Percentiles rank a stretch among this genome's conserved stretches.
Conservation (phyloP, 345 rosid species). For the Melaleuca alternifolia region DNA sequence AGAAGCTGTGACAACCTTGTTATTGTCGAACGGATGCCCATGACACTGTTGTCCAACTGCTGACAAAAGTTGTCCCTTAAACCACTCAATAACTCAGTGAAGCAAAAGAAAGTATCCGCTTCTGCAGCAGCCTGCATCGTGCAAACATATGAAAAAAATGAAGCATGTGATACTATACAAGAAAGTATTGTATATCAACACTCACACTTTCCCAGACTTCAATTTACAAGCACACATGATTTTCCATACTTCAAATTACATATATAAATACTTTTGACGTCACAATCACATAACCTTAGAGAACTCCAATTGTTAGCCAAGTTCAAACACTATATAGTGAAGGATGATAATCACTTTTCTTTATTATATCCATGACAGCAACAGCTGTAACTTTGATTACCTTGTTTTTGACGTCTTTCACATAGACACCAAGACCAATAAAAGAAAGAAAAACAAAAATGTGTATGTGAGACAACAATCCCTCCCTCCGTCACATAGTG, state of each 20-base stretch:
- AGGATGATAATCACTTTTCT: not conserved
- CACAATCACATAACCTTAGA: not conserved
- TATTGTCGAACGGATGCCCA: conserved; percentile 86
- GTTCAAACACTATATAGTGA: not conserved
- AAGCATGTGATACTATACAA: not conserved
- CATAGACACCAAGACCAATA: not conserved
- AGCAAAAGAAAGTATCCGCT: conserved; percentile 92
- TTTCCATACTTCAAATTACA: not conserved
- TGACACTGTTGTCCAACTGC: conserved; percentile 95
- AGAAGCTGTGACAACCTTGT: conserved; percentile 74
- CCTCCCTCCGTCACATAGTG: not conserved
- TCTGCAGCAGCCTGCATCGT: conserved; percentile 64
- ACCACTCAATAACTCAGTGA: conserved; percentile 88
- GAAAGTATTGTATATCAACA: not conserved
- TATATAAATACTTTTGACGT: not conserved
- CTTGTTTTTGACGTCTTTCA: not conserved
- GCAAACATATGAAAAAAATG: not conserved
- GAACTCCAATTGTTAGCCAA: not conserved
- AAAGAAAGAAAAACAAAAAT: not conserved
- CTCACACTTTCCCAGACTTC: not conserved
- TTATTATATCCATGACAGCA: not conserved
- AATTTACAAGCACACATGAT: not conserved
- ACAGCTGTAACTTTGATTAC: not conserved
- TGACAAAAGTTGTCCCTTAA: conserved; percentile 94
- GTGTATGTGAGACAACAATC: not conserved